Base-by-base conservation (phyloP, 2,329 filamentous ascomycete species). In the Capronia epimyces region DNA sequence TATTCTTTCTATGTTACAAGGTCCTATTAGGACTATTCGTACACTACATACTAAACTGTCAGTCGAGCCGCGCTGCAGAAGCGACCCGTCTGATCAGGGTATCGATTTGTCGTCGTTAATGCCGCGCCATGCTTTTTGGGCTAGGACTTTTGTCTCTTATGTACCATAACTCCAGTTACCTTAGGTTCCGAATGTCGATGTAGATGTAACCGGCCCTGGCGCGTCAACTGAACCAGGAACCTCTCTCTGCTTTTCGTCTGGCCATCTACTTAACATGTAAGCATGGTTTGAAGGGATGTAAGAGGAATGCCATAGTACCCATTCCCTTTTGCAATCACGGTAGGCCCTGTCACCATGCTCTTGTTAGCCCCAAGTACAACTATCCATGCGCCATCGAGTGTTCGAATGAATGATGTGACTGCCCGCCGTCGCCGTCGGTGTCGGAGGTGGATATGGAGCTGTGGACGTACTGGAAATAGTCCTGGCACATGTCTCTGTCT, bases 251-350 rank as follows among this genome's bases (percentile, higher is more conserved):
- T 51, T 58, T 56, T 27, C 50, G 44, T 44, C 50, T 54, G 9
- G 50, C 49, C 43, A 49, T 55, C 55, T 55, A 20, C n/a, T 20
- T 10, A 22, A 16, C 18, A n/a, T 32, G 42, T 53, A 21, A 50
- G 44, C 18, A 21, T 42, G n/a, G n/a, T 7, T 16, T 13, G 1
- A 20, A 9, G 16, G 8, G 27, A 16, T 6, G 27, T 32, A 21
- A 16, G 13, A 5, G 18, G 15, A 21, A 27, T n/a, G n/a, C 37
- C 42, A 43, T 71, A 80, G 63, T 77, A 95, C 89, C 90, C 90
- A 96, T 74, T 84, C 79, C 72, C 95, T 90, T 69, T 96, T 96
- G 71, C 91, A 97, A 57, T 94, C 89, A 52, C 89, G 82, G 69
- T 96, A 97, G 44, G 89, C 89, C 71, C 89, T 95, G 58, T 49